Conservation (phyloP, 305 asterid species). For the Rubia peregrina region DNA sequence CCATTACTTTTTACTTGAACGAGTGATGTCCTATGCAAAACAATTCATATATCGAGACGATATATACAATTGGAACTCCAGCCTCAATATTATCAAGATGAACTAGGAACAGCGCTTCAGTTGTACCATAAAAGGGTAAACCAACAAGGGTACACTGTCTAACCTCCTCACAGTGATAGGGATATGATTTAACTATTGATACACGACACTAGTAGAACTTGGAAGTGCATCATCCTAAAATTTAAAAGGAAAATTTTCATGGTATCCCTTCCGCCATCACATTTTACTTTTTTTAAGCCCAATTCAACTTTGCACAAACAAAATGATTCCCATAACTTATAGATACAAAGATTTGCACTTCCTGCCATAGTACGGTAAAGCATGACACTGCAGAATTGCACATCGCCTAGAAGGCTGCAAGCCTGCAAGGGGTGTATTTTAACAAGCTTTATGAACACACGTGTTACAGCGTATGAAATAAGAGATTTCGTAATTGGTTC, state of each 20-base stretch:
- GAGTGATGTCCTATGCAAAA: neutral
- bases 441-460: neutral
- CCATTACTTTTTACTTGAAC: neutral
- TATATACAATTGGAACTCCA: neutral
- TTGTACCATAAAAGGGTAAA: neutral
- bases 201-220: neutral
- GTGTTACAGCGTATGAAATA: neutral
- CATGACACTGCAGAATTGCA: neutral
- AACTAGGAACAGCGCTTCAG: neutral
- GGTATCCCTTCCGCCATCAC: neutral
- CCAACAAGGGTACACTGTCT: neutral
- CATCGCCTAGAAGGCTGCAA: neutral
- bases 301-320: neutral
- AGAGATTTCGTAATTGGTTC: neutral
- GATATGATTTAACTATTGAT: neutral
- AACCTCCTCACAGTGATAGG: neutral
- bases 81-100: neutral
- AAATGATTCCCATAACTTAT: neutral
- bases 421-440: neutral
- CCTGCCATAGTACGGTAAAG: neutral
- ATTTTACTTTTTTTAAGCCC: neutral
- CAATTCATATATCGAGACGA: neutral
- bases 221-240: neutral
- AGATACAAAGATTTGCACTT: neutral
- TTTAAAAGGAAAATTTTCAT: neutral